These are phyloP conservation scores for Ceratobasidium sp. DNA, from an alignment of 1,284 basidiomycete genomes.

Conservation along the genomic window DNA sequence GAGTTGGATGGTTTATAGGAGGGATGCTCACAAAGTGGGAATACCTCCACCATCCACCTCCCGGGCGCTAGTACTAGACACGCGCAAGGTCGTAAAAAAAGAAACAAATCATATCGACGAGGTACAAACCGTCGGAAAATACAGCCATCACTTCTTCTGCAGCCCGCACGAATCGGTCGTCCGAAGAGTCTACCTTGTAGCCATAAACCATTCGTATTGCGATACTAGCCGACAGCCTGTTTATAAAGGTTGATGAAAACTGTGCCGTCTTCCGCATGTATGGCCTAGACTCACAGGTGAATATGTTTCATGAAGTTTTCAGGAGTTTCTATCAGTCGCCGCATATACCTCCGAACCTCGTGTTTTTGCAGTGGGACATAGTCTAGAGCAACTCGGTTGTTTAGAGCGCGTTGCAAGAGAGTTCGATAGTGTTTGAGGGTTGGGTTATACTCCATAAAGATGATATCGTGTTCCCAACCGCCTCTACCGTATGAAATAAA, in stretches of 20 bases:
- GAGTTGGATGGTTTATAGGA: not conserved
- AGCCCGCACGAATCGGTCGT: constrained; percentile 24
- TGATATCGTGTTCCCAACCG: constrained; percentile 35
- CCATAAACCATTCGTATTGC: constrained; percentile 39
- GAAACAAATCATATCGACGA: no score
- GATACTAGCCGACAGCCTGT: constrained; percentile 32
- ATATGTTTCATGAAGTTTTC: constrained; percentile 35
- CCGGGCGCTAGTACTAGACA: constrained; percentile 19
- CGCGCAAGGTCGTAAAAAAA: not conserved
- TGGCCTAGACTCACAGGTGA: constrained; percentile 7
- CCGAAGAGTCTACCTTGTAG: constrained; percentile 27
- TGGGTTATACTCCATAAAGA: constrained; percentile 24
- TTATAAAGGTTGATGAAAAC: no score
- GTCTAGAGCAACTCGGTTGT: constrained; percentile 36
- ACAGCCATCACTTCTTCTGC: constrained; percentile 32
- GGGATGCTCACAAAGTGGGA: constrained; percentile 26
- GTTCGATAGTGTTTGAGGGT: constrained; percentile 36
- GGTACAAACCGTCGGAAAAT: constrained; percentile 16
- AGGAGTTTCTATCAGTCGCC: constrained; percentile 17
- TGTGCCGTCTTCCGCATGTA: not conserved
- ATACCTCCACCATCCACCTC: constrained; percentile 34
- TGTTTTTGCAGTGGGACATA: constrained; percentile 35
- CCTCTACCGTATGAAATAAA: not conserved
- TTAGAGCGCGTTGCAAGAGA: constrained; percentile 38
- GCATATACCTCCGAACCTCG: constrained; percentile 28